phyloP scores from a whole-genome alignment of 768 basidiomycete genomes.

The Mycena olivaceomarginata region DNA sequence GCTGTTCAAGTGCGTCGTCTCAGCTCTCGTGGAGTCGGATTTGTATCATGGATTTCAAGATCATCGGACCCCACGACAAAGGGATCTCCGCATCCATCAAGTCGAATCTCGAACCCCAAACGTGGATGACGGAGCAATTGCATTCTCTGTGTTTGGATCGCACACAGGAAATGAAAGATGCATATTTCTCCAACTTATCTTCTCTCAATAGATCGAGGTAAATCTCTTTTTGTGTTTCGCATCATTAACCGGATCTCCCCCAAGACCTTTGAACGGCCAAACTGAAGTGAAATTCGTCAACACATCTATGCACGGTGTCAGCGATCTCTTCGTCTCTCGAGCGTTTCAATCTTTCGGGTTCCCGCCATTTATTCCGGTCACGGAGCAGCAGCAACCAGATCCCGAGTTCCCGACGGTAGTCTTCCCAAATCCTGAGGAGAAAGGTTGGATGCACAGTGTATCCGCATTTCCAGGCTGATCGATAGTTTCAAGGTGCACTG shows the following conservation, averaged over 20 bases:
- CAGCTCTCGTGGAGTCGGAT: slow-evolving; percentile 3
- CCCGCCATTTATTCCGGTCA: slow-evolving; percentile 74
- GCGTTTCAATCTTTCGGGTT: slow-evolving; percentile 80
- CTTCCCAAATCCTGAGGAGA: slow-evolving; percentile 95
- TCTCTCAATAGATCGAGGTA: slow-evolving; percentile 51
- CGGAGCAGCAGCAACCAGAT: slow-evolving; percentile 83
- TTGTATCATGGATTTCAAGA: slow-evolving; percentile 63
- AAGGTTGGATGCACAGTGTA: slow-evolving; percentile 67
- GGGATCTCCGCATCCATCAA: slow-evolving; percentile 84
- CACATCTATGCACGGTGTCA: slow-evolving; percentile 95
- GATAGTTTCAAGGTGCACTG: slow-evolving; percentile 59
- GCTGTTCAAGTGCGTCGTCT: slow-evolving; percentile 79
- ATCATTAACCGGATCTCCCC: slow-evolving; percentile 3
- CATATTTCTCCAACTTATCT: slow-evolving; percentile 71
- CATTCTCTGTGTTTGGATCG: slow-evolving; percentile 69
- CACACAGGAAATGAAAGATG: slow-evolving; percentile 75
- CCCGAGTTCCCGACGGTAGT: slow-evolving; percentile 90
- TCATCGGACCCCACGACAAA: slow-evolving; percentile 88
- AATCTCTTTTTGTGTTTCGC: not conserved
- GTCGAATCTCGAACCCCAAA: slow-evolving; percentile 73
- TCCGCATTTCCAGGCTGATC: slow-evolving; percentile 50
- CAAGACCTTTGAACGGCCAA: slow-evolving; percentile 60
- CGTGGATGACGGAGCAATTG: slow-evolving; percentile 62
- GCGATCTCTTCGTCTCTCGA: slow-evolving; percentile 75
- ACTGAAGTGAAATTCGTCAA: slow-evolving; percentile 80